phyloP scores from a whole-genome alignment of 305 asterid species.

The Striga hermonthica region DNA sequence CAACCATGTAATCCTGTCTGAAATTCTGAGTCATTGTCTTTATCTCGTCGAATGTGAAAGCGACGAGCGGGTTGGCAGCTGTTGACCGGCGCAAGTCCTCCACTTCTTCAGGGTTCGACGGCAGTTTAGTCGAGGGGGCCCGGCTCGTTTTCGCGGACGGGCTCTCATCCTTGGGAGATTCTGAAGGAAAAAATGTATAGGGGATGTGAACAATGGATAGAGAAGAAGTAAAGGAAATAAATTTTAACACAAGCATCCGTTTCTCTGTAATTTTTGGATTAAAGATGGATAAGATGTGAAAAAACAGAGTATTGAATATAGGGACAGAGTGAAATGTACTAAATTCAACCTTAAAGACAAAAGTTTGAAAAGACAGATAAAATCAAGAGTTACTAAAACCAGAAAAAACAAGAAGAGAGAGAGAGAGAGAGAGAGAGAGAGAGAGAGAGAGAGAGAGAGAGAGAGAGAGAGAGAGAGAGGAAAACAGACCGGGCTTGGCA shows the following conservation, averaged over 20 bases:
- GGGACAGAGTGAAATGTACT: too few species aligned
- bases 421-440: not conserved
- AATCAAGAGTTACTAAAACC: not conserved
- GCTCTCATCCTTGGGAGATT: constrained; percentile 45
- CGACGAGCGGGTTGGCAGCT: constrained; percentile 58
- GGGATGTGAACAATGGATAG: not conserved
- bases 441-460: not conserved
- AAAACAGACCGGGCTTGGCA: constrained; percentile 55
- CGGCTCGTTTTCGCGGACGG: constrained; percentile 34
- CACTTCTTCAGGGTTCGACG: constrained; percentile 86
- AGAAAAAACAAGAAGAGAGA: not conserved
- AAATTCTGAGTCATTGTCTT: constrained; percentile 67
- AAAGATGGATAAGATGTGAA: too few species aligned
- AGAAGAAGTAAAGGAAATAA: too few species aligned
- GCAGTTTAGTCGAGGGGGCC: constrained; percentile 43
- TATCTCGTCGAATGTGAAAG: constrained; percentile 69
- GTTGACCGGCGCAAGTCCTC: constrained; percentile 66
- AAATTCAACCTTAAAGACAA: too few species aligned
- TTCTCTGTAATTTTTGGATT: not conserved
- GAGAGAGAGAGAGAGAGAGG: not conserved
- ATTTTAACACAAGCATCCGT: too few species aligned
- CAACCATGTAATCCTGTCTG: constrained; percentile 85
- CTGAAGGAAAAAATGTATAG: constrained; percentile 30
- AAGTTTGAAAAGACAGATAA: too few species aligned
- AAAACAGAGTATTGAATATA: too few species aligned